Evolutionary conservation across 306 rosid species (phyloP), one percentile per base, ranked within the genome.

Genomic region (Clitoria ternatea): DNA sequence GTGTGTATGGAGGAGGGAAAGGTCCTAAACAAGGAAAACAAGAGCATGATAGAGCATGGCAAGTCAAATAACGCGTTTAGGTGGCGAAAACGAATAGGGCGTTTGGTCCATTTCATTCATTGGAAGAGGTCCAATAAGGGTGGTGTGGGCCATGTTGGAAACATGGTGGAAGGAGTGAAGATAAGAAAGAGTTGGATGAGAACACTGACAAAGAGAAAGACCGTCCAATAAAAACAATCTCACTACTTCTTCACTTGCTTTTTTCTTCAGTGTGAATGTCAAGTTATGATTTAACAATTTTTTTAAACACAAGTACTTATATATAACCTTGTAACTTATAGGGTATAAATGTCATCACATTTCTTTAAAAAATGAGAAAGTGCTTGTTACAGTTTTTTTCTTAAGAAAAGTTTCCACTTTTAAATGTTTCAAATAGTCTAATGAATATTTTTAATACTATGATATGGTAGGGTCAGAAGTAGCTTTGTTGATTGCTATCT

Each of bases 81-180:
- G 80, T 91, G 97, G 97, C 88, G 86, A 60, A 91, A 89, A 87
- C 79, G 91, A 76, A 83, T 91, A 14, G 91, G 97, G 1, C 91
- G 86, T 32, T 65, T 91, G 44, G 84, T 85, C 86, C 97, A 89
- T 61, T 76, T 89, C 76, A 80, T 75, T 72, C 79, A 81, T 73
- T 86, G 91, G 96, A 89, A 87, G 85, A 87, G 87, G 80, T 83
- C 96, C 68, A 60, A 11, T 2, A 60, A 60, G 32, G 80, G 84
- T 60, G 76, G 57, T 49, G 88, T 52, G 69, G 74, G 87, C 88
- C 94, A 88, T 40, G 92, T 85, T 20, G 66, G 83, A 63, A 75
- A 48, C 87, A 86, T 84, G 71, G 85, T 74, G 35, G 97, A 91
- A 24, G 90, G 96, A 61, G 91, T 73, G 50, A 91, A 89, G 70